phyloP scores from a whole-genome alignment of 768 basidiomycete species.

The Boletus rufocinnamomeus region DNA sequence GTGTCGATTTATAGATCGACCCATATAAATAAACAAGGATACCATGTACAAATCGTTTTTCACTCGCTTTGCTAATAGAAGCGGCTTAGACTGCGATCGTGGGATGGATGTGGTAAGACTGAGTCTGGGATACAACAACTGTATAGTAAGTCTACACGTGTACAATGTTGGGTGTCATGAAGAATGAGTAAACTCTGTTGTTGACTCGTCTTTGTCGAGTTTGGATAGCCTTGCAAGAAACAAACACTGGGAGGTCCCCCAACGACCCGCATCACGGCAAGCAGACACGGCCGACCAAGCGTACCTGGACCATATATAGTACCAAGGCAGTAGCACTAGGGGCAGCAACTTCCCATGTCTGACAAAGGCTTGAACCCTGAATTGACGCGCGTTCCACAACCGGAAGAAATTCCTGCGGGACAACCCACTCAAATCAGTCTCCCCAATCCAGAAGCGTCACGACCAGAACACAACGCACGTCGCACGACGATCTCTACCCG shows the following conservation, averaged over 20 bases:
- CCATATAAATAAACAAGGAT: not conserved
- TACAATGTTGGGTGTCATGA: not conserved
- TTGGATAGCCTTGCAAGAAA: too few species aligned
- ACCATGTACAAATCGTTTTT: not conserved
- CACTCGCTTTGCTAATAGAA: not conserved
- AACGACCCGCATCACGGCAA: not conserved
- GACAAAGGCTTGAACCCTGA: not conserved
- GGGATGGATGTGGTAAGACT: not conserved
- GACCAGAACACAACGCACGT: conserved; percentile 2
- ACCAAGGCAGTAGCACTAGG: not conserved
- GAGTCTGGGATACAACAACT: not conserved
- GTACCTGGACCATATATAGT: not conserved
- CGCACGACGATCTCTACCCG: conserved; percentile 16
- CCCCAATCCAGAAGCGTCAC: not conserved
- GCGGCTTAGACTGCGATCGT: not conserved
- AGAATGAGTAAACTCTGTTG: not conserved
- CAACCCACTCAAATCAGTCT: too few species aligned
- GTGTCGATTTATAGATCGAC: conserved; percentile 2
- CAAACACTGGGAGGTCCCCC: not conserved
- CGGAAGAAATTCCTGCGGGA: not conserved
- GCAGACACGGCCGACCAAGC: not conserved
- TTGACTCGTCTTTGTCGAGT: not conserved
- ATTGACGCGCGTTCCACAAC: not conserved
- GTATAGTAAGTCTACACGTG: not conserved
- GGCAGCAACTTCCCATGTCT: not conserved